Evolutionary conservation across 2,329 filamentous ascomycete genomes (phyloP), one percentile per base, ranked within the genome.

Genomic region (Ophiocordyceps camponoti-rufipedis): DNA sequence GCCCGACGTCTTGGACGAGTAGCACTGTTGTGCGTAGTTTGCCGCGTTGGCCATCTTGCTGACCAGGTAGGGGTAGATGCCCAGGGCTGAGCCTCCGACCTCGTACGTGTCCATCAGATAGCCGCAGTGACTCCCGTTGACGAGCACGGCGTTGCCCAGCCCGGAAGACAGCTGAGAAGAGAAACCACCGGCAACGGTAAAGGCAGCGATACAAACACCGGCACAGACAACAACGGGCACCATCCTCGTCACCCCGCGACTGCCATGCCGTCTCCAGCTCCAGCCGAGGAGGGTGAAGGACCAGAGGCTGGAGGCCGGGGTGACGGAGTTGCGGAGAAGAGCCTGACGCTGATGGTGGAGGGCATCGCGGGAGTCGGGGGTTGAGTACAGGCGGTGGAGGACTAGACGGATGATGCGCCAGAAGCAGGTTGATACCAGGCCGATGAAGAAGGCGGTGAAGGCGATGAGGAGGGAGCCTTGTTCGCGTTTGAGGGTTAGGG

Each of bases 401-500:
- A 19, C 19, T 1, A 44, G 33, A 10, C 43, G 43, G 5, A 28
- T 10, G 13, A 44, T 44, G 5, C 43, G 43, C 43, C 43, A 44
- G 33, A 44, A 44, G 29, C 8, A 38, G 11, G 43, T 16, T 1
- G 43, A 12, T 5, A 38, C 32, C 11, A 44, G 16, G 33, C 43
- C 23, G 16, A 44, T 16, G 19, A 44, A 44, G 43, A 44, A 38
- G 31, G 43, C 43, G 10, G 43, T 44, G 29, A 44, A 44, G 16
- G 43, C 43, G 14, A 44, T 44, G 18, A 44, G 43, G 5, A 38
- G 23, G 18, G 32, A 28, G 32, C 43, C 43, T 6, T 18, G 8
- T 28, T 16, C 16, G 2, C 43, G 43, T 10, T 28, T 12, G 7
- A 44, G 18, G 4, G 43, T 44, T 4, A 44, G 32, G 18, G 43